Base-by-base conservation (phyloP, 371 early-diverging fungal genomes). In the Lichtheimia ornata region DNA sequence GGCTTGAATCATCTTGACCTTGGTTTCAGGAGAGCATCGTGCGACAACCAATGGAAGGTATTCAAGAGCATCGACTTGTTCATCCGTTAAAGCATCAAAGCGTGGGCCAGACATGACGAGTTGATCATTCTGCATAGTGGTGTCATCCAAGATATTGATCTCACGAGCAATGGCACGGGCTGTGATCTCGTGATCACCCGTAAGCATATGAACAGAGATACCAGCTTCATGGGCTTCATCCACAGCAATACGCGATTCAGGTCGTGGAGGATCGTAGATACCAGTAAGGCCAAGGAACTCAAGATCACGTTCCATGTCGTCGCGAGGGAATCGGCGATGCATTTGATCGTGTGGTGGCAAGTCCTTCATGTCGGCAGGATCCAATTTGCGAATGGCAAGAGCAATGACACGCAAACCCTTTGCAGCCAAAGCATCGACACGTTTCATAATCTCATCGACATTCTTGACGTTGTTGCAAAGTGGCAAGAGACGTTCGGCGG, bases 151-250 rank as follows among this genome's bases (percentile, higher is more conserved):
- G 53, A 97, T 94, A 25, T 93, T 92, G 14, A 96, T 83, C 60
- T 95, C 86, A 53, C 84, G 83, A 18, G 96, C 95, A 71, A 97
- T 94, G 0, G 97, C 94, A 0, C 90, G 75, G 0, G 95, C 96
- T 0, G 95, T 97, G 20, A 86, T 81, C 3, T 92, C 86, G 64
- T 96, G 95, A 68, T 97, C 96, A 28, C 96, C 97, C 3, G 97
- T 96, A 35, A 96, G 83, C 95, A 97, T 96, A 61, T 91, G 86
- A 12, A 96, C 95, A n/a, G 84, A 82, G 69, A 97, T 94, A 18
- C 97, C 97, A 15, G 97, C 96, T 25, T 77, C 70, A 51, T 93
- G 88, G 52, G 95, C 94, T 68, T 91, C 87, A 64, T 84, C 73
- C 12, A 96, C 94, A 53, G 93, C 93, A 2, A 76, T 74, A 49